Evolutionary conservation across 2,329 filamentous ascomycete species (phyloP).

Genomic region (Ophiosphaerella narmari): DNA sequence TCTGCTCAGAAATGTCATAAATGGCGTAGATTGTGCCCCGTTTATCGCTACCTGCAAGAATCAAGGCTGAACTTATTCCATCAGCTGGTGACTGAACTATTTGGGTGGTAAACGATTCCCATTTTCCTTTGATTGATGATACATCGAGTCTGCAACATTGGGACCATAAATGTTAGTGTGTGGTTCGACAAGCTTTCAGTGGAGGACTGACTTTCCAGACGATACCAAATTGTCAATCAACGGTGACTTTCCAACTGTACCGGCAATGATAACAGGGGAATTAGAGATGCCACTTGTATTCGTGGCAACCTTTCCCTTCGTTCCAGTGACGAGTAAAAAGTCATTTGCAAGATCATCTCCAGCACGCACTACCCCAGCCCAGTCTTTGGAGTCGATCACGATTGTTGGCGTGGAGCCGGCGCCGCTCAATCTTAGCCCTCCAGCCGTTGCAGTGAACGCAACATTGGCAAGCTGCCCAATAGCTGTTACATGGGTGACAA

Average conservation of each 20-base stretch:
- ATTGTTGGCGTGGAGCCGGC: slow-evolving; percentile 25
- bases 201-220: slow-evolving; percentile 53
- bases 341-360: slow-evolving; percentile 68
- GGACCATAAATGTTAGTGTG: too few relatives aligned
- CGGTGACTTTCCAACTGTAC: slow-evolving; percentile 66
- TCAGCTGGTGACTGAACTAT: slow-evolving; percentile 61
- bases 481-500: slow-evolving; percentile 3
- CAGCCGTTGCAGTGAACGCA: slow-evolving; percentile 20
- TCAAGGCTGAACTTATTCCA: slow-evolving; percentile 60
- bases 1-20: slow-evolving; percentile 71
- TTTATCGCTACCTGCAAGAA: slow-evolving; percentile 68
- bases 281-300: slow-evolving; percentile 16
- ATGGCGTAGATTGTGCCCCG: slow-evolving; percentile 69
- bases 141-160: slow-evolving; percentile 43
- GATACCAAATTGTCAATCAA: slow-evolving; percentile 62
- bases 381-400: slow-evolving; percentile 52
- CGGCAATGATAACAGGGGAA: slow-evolving; percentile 62
- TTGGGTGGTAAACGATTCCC: slow-evolving; percentile 69
- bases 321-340: slow-evolving; percentile 69
- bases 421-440: slow-evolving; percentile 22
- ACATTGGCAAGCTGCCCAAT: slow-evolving; percentile 26
- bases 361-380: slow-evolving; percentile 67
- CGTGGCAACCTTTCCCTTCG: slow-evolving; percentile 58
- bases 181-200: too few relatives aligned
- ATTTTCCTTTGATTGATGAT: slow-evolving; percentile 60